Percentiles rank a stretch among this genome's conserved stretches.
Conservation (phyloP, 2,329 filamentous ascomycete species). For the Paecilomyces sp. region DNA sequence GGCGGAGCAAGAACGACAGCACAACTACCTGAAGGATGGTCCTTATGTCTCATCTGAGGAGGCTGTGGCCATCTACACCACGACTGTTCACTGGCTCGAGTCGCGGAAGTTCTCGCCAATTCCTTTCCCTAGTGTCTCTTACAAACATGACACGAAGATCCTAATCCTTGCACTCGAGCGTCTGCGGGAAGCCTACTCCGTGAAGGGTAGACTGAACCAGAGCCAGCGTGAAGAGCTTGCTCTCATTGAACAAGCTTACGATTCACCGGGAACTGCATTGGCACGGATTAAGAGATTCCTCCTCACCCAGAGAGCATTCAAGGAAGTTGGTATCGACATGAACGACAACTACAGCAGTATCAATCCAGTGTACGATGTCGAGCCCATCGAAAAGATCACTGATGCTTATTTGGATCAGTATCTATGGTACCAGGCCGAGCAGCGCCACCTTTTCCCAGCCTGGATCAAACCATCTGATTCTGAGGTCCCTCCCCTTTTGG, state of each 20-base stretch:
- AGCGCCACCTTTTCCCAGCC: conserved; percentile 90
- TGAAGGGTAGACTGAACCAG: conserved; percentile 94
- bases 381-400: conserved; percentile 98
- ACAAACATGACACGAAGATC: conserved; percentile 99
- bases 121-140: conserved; percentile 96
- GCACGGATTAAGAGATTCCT: conserved; percentile 97
- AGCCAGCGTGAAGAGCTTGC: conserved; percentile 95
- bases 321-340: conserved; percentile 99
- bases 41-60: conserved; percentile 98
- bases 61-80: conserved; percentile 97
- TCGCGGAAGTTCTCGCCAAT: conserved; percentile 98
- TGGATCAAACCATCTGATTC: conserved; percentile 99
- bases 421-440: conserved; percentile 97
- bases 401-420: conserved; percentile 98
- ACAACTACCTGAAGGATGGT: conserved; percentile 99
- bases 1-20: conserved; percentile 94
- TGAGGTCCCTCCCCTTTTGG: conserved; percentile 86
- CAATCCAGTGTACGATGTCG: conserved; percentile 97
- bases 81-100: conserved; percentile 97
- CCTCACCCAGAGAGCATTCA: conserved; percentile 94
- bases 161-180: conserved; percentile 91
- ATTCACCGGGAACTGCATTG: conserved; percentile 90
- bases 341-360: conserved; percentile 99
- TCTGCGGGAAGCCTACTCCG: conserved; percentile 90
- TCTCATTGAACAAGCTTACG: conserved; percentile 95